A percentile compares a stretch with the other conserved stretches of the same genome.
Conservation (phyloP, 805 yeast genomes). For the Tetrapisispora arboricola region DNA sequence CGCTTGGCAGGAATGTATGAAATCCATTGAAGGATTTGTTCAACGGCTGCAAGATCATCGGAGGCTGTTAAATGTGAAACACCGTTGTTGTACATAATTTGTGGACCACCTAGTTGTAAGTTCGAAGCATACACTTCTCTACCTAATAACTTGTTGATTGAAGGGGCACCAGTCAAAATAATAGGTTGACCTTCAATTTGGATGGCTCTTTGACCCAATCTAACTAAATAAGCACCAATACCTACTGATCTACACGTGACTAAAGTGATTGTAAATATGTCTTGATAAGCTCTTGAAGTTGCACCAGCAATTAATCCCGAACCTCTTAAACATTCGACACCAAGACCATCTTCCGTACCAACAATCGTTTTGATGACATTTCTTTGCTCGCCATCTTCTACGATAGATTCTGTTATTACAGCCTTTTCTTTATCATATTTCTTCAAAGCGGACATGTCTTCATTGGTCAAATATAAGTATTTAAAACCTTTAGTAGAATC, state of each 20-base stretch:
- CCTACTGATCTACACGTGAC: slow-evolving; percentile 99
- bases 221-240: slow-evolving; percentile 97
- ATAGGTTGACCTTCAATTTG: slow-evolving; percentile 99
- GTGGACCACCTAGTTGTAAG: slow-evolving; percentile 98
- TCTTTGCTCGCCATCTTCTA: slow-evolving; percentile 78
- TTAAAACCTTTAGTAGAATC: slow-evolving; percentile 80
- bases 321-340: slow-evolving; percentile 97
- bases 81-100: slow-evolving; percentile 97
- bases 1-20: slow-evolving; percentile 89
- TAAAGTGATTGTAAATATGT: slow-evolving; percentile 92
- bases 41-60: slow-evolving; percentile 94
- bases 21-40: slow-evolving; percentile 90
- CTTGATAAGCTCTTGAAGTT: slow-evolving; percentile 94
- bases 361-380: slow-evolving; percentile 72
- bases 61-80: slow-evolving; percentile 95
- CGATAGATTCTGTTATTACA: slow-evolving; percentile 66
- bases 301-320: slow-evolving; percentile 99
- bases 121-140: slow-evolving; percentile 95
- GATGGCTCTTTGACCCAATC: slow-evolving; percentile 97
- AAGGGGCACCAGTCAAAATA: slow-evolving; percentile 98
- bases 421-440: slow-evolving; percentile 50
- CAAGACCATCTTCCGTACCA: slow-evolving; percentile 93
- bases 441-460: slow-evolving; percentile 46
- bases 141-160: slow-evolving; percentile 92
- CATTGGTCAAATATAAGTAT: slow-evolving; percentile 73